Base-by-base conservation (phyloP, 352 stramenopile genomes). In the Phytophthora podocarpi region DNA sequence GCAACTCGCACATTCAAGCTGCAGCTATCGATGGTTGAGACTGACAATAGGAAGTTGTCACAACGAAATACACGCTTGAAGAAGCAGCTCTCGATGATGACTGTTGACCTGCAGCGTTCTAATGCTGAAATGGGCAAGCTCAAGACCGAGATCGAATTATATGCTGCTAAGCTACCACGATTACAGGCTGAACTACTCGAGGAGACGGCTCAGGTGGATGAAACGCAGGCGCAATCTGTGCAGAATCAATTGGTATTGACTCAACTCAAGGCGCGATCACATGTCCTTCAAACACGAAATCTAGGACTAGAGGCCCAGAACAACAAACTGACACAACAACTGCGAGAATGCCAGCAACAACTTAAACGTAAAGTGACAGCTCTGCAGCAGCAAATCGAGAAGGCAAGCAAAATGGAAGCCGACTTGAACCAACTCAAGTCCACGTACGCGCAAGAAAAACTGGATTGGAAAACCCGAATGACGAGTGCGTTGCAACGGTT, bases 121-220 rank as follows among this genome's bases (percentile, higher is more conserved):
- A 82, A 72, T 16, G 59, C 74, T 15, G 68, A 84, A 42, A 62
- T 67, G 16, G 64, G 62, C 8, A 76, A 76, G 16, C 67, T 77
- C 13, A 70, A 74, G 39, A 75, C 67, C 1, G 78, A 84, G n/a
- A 87, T 82, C 27, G 74, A 82, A 32, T 40, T 87, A 10, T 87
- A 82, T 26, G 67, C 78, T 6, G 52, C 66, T 6, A 84, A 80
- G 12, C 47, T 87, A 23, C 78, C 74, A 3, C 59, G 63, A 20
- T 51, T 87, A n/a, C 72, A 82, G 32, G 64, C 72, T 0, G 78
- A 83, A n/a, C 26, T 87, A 7, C 52, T 74, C 18, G 30, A 81
- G n/a, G 77, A 87, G 30, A 82, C 72, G 0, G 72, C 58, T 1
- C 74, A 80, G 16, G 66, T 73, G 4, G 78, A 87, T 48, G 72